phyloP scores from a whole-genome alignment of 352 stramenopile species.

The Phytophthora sojae region DNA sequence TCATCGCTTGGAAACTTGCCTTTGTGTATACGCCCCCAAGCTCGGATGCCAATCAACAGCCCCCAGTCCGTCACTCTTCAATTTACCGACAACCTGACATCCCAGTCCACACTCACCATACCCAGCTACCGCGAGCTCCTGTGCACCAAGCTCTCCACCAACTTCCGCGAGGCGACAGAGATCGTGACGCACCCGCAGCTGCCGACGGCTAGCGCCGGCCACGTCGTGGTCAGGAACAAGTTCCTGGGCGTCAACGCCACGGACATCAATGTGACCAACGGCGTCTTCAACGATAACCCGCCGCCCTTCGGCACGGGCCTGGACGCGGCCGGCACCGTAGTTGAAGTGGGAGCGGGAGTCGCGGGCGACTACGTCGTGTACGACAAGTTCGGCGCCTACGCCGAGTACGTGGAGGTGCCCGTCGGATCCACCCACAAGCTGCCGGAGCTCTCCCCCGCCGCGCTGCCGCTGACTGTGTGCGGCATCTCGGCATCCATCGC shows the following conservation, averaged over 20 bases:
- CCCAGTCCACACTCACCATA: too few relatives aligned
- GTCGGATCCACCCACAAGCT: conserved; percentile 39
- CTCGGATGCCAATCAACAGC: conserved; percentile 5
- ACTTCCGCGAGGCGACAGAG: conserved; percentile 47
- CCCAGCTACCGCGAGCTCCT: conserved; percentile 36
- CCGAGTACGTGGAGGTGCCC: conserved; percentile 55
- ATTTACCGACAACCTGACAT: conserved; percentile 14
- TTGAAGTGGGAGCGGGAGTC: conserved; percentile 45
- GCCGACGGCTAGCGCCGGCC: conserved; percentile 29
- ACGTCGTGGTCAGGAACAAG: conserved; percentile 46
- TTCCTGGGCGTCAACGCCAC: conserved; percentile 59
- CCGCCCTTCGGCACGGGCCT: conserved; percentile 60
- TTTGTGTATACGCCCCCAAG: conserved; percentile 4
- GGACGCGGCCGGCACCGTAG: conserved; percentile 49
- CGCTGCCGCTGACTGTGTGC: conserved; percentile 50
- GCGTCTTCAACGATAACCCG: conserved; percentile 44
- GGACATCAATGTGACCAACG: conserved; percentile 65
- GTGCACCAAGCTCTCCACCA: conserved; percentile 47
- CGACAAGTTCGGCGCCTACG: conserved; percentile 41
- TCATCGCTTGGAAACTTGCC: conserved; percentile 1
- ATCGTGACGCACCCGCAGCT: conserved; percentile 39
- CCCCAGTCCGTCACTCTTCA: conserved; percentile 13
- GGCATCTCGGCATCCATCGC: conserved; percentile 58
- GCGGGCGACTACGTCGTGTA: conserved; percentile 54
- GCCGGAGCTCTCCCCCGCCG: conserved; percentile 26